These are phyloP conservation scores for Discostella stelligera DNA, from an alignment of 352 stramenopile species.

Conservation along the genomic window DNA sequence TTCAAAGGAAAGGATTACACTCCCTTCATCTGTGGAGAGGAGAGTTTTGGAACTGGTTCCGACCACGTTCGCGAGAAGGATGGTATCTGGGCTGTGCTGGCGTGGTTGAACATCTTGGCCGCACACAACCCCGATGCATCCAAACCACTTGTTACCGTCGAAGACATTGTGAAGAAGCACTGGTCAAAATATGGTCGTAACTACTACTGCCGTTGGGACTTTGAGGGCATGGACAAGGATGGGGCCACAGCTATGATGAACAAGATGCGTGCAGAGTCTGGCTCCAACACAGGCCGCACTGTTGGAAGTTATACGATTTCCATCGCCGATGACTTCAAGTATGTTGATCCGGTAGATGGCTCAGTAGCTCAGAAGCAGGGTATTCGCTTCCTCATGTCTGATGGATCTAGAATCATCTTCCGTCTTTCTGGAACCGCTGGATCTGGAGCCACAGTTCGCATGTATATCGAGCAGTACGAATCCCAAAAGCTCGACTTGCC, in stretches of 20 bases:
- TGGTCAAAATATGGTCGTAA: conserved; percentile 97
- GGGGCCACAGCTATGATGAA: conserved; percentile 86
- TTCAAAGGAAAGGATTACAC: conserved; percentile 97
- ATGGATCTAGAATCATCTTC: conserved; percentile 97
- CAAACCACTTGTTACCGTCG: conserved; percentile 92
- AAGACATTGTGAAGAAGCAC: conserved; percentile 95
- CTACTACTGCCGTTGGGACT: conserved; percentile 99
- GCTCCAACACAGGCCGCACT: conserved; percentile 68
- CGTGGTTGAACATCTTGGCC: conserved; percentile 97
- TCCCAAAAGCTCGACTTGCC: conserved; percentile 72
- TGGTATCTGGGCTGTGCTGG: conserved; percentile 98
- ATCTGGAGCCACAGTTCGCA: conserved; percentile 96
- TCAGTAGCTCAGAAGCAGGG: conserved; percentile 89
- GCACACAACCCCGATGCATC: conserved; percentile 78
- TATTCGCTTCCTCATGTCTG: conserved; percentile 91
- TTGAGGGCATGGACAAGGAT: conserved; percentile 93
- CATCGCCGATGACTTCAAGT: conserved; percentile 95
- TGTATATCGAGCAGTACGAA: conserved; percentile 99
- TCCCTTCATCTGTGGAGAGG: conserved; percentile 99
- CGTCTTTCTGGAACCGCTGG: conserved; percentile 94
- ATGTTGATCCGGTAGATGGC: conserved; percentile 97
- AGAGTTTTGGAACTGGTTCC: conserved; percentile 96
- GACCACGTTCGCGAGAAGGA: conserved; percentile 99
- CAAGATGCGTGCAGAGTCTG: conserved; percentile 78
- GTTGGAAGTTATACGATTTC: conserved; percentile 83